Evolutionary conservation across 1,139 yeast species (phyloP).

Genomic region (Blastobotrys proliferans): DNA sequence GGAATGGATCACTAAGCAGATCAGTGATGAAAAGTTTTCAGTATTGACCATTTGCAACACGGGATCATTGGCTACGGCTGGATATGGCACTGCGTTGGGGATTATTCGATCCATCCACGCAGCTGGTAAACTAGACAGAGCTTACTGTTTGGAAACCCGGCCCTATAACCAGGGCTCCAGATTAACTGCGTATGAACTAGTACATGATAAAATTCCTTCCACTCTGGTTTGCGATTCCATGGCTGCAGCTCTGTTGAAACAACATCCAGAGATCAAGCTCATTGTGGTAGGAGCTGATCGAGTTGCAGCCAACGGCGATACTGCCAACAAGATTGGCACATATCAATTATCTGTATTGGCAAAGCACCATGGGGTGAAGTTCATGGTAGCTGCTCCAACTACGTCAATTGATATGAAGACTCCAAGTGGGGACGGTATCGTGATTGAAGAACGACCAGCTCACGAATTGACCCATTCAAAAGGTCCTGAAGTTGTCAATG

Average conservation of each 20-base stretch:
- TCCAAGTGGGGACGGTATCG: constrained; percentile 63
- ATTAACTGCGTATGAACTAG: constrained; percentile 84
- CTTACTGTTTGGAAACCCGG: constrained; percentile 88
- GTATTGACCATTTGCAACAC: constrained; percentile 69
- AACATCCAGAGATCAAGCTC: constrained; percentile 60
- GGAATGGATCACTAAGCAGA: constrained; percentile 45
- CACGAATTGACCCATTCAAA: constrained; percentile 71
- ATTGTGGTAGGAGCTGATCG: constrained; percentile 99
- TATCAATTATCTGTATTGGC: constrained; percentile 77
- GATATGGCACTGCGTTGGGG: constrained; percentile 95
- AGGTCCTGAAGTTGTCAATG: constrained; percentile 51
- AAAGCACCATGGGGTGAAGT: constrained; percentile 52
- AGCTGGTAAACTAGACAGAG: constrained; percentile 51
- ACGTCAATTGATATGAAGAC: constrained; percentile 80
- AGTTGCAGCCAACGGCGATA: constrained; percentile 80
- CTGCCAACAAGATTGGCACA: constrained; percentile 97
- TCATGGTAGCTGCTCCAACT: constrained; percentile 91
- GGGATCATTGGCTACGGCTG: constrained; percentile 87
- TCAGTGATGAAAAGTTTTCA: constrained; percentile 43
- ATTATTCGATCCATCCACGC: constrained; percentile 66
- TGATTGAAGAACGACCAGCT: constrained; percentile 83
- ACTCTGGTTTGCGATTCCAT: constrained; percentile 88
- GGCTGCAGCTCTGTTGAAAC: constrained; percentile 68
- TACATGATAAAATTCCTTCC: constrained; percentile 81
- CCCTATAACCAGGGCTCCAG: constrained; percentile 97